phyloP scores from a whole-genome alignment of 495 filamentous ascomycete genomes.

The Xylaria palmicola region DNA sequence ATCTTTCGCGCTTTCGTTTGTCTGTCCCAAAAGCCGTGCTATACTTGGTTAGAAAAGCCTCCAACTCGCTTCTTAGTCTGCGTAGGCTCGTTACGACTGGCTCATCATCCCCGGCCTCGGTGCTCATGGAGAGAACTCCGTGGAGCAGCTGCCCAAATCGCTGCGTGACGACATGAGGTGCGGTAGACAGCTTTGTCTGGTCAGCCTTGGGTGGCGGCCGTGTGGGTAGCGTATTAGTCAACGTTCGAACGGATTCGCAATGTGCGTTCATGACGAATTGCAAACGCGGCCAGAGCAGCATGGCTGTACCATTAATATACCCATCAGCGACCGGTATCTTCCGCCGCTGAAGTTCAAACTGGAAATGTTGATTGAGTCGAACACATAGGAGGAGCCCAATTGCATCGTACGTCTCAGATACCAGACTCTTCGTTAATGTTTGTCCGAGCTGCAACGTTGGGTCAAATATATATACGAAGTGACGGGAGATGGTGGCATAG shows the following conservation, averaged over 20 bases:
- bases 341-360: slow-evolving; percentile 88
- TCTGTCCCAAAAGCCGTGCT: slow-evolving; percentile 63
- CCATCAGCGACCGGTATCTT: slow-evolving; percentile 84
- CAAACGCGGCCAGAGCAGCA: slow-evolving; percentile 95
- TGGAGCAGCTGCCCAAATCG: slow-evolving; percentile 88
- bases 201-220: slow-evolving; percentile 55
- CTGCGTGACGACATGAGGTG: slow-evolving; percentile 89
- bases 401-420: slow-evolving; percentile 74
- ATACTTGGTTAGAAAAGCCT: slow-evolving; percentile 68
- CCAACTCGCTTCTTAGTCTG: slow-evolving; percentile 73
- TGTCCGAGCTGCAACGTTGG: slow-evolving; percentile 81
- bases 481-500: slow-evolving; percentile 55
- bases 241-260: slow-evolving; percentile 74
- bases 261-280: slow-evolving; percentile 93
- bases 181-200: slow-evolving; percentile 67
- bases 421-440: slow-evolving; percentile 70
- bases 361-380: slow-evolving; percentile 88
- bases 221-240: slow-evolving; percentile 49
- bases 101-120: slow-evolving; percentile 88
- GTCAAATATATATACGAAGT: slow-evolving; percentile 80
- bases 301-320: slow-evolving; percentile 91
- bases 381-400: slow-evolving; percentile 86
- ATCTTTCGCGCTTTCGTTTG: slow-evolving; percentile 76
- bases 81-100: slow-evolving; percentile 78
- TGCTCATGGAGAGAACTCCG: slow-evolving; percentile 76